phyloP scores from a whole-genome alignment of 2,329 filamentous ascomycete species.

The Colletotrichum echinochloae region DNA sequence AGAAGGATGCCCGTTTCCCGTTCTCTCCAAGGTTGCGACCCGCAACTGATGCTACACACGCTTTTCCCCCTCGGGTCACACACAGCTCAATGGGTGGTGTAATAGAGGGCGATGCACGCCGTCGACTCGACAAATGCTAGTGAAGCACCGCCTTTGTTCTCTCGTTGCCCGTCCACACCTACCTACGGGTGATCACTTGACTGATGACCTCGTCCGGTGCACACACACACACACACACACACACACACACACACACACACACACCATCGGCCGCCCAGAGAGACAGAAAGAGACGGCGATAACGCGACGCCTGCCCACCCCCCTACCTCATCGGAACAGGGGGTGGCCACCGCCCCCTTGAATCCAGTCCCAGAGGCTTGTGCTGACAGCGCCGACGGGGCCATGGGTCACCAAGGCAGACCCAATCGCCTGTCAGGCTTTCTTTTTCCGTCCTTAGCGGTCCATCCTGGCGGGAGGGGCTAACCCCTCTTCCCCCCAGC shows the following conservation, averaged over 20 bases:
- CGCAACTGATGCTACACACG: neutral
- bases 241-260: too few species aligned
- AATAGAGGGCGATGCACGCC: conserved; percentile 2
- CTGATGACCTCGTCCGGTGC: conserved; percentile 26
- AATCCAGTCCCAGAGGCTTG: conserved; percentile 31
- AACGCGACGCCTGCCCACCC: conserved; percentile 16
- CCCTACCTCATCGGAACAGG: conserved; percentile 8
- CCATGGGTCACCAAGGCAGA: conserved; percentile 33
- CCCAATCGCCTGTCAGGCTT: conserved; percentile 41
- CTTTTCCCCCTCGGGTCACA: neutral
- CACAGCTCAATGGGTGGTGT: neutral
- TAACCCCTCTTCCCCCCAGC: conserved; percentile 34
- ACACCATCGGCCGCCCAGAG: conserved; percentile 27
- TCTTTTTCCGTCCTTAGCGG: conserved; percentile 42
- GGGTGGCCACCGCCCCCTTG: conserved; percentile 22
- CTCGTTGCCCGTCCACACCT: conserved; percentile 32
- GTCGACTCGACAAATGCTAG: conserved; percentile 7
- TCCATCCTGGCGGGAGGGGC: conserved; percentile 41
- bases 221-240: too few species aligned
- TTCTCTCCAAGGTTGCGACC: neutral
- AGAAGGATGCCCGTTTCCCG: neutral
- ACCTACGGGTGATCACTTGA: conserved; percentile 38
- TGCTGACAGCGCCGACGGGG: conserved; percentile 33
- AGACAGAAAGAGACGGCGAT: conserved; percentile 12
- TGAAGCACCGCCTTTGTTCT: conserved; percentile 30